Evolutionary conservation across 2,329 filamentous ascomycete genomes (phyloP).

Genomic region (Aureobasidium sp.): DNA sequence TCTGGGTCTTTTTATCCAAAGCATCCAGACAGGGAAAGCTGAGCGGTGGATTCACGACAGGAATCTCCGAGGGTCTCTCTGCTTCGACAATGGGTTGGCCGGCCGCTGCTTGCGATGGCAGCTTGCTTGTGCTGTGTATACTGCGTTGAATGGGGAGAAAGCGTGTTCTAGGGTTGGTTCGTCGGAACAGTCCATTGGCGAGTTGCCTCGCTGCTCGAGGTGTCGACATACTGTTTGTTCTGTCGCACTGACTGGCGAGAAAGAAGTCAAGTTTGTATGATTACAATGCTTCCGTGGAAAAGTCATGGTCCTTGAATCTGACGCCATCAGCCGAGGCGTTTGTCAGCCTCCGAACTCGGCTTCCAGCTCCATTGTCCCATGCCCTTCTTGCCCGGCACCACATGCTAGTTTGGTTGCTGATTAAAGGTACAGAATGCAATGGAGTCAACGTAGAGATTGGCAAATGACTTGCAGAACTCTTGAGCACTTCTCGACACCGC

Average conservation of each 20-base stretch:
- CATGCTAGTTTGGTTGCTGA: background rate
- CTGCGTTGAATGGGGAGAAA: slow-evolving; percentile 9
- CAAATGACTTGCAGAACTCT: too few relatives aligned
- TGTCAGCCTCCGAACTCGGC: slow-evolving; percentile 6
- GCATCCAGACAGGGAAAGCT: slow-evolving; percentile 86
- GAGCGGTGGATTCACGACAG: slow-evolving; percentile 64
- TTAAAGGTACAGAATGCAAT: background rate
- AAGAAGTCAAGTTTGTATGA: background rate
- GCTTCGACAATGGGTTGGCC: slow-evolving; percentile 19
- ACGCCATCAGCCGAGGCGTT: background rate
- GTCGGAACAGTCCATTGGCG: slow-evolving; percentile 13
- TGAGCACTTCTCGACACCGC: too few relatives aligned
- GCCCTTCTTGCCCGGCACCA: background rate
- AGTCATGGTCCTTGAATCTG: background rate
- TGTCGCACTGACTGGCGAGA: background rate
- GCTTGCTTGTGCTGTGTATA: slow-evolving; percentile 1
- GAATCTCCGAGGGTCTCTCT: slow-evolving; percentile 31
- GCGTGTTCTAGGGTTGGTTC: slow-evolving; percentile 18
- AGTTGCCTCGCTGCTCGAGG: slow-evolving; percentile 8
- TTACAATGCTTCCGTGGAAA: background rate
- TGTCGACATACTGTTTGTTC: background rate
- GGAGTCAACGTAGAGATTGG: too few relatives aligned
- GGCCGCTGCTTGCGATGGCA: slow-evolving; percentile 18
- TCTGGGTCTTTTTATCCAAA: slow-evolving; percentile 63
- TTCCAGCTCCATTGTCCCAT: background rate